A percentile compares a stretch with the other conserved stretches of the same genome.
Conservation (phyloP, 179 eudicot genomes). For the Drosera spatulata region DNA sequence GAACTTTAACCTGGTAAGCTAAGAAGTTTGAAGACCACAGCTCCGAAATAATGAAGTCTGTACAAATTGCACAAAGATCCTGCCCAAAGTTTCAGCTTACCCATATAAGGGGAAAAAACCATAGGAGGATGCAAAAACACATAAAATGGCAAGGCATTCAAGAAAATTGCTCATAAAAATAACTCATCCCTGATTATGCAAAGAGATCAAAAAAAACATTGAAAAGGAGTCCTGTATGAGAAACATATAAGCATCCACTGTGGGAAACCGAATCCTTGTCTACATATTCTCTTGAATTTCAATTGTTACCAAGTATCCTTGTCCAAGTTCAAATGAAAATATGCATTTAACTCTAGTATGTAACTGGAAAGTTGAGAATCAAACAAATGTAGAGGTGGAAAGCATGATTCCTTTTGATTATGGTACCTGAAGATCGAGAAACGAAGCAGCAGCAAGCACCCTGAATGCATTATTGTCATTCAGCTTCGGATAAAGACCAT, state of each 20-base stretch:
- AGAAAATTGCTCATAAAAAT: no score
- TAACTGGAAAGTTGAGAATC: no score
- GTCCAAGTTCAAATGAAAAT: no score
- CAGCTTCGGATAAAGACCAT: constrained; percentile 93
- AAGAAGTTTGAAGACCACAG: constrained; percentile 96
- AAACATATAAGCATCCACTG: no score
- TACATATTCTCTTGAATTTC: no score
- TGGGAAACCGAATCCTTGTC: no score
- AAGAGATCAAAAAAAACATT: no score
- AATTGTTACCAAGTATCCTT: no score
- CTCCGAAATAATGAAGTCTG: constrained; percentile 91
- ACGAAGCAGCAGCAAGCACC: constrained; percentile 98
- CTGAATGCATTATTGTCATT: constrained; percentile 87
- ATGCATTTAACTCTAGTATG: no score
- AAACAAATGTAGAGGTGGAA: not conserved
- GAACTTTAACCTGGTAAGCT: constrained; percentile 66
- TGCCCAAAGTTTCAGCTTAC: constrained; percentile 22
- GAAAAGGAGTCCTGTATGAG: no score
- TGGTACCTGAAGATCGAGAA: constrained; percentile 96
- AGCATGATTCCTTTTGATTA: not conserved
- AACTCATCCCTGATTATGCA: no score
- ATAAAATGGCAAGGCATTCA: no score
- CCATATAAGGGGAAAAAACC: not conserved
- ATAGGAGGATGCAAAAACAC: not conserved
- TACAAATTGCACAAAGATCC: constrained; percentile 94